Base-by-base conservation (phyloP, 2,329 filamentous ascomycete species). In the Alternaria panax region DNA sequence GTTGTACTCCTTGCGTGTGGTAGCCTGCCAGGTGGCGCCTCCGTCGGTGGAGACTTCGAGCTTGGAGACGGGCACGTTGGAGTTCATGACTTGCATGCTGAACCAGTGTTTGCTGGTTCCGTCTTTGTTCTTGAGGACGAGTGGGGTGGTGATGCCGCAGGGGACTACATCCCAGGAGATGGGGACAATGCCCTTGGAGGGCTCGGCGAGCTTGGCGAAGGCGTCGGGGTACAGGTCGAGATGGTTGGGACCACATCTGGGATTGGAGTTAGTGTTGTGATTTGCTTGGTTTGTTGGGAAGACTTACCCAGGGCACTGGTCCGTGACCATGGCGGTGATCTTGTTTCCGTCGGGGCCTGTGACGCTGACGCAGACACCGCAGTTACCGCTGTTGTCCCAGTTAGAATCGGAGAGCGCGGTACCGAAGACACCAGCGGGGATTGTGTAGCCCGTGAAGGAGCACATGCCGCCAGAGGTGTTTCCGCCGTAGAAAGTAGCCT, bases 261-360 rank as follows among this genome's bases (percentile, higher is more conserved):
- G 7, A 34, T 6, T 34, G 8, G 20, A 11, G 30, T 48, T 48
- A 34, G 45, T 36, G 0, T 34, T 1, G 0, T 7, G 3, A 7
- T 24, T 20, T 5, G 20, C 12, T 3, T 12, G 12, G 20, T 11
- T 24, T 24, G 12, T 24, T 7, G 45, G 2, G 12, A 5, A 34
- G 20, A 32, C 30, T 36, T 48, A 48, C 45, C 45, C 81, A 38
- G 85, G 85, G 74, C 86, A 88, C 75, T 87, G 74, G 71, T 88
- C 86, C 20, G 85, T 83, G 63, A 87, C 85, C 88, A 91, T 90
- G 38, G 85, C 88, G 30, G 82, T 89, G 73, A 90, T 83, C 24
- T 79, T 80, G 58, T 85, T 85, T 18, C 87, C 87, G 14, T 74
- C 80, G 4, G 83, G 84, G 0, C 86, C 85, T 2, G 82, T 87